Evolutionary conservation across 2,329 filamentous ascomycete genomes (phyloP).

Genomic region (Verticillium longisporum): DNA sequence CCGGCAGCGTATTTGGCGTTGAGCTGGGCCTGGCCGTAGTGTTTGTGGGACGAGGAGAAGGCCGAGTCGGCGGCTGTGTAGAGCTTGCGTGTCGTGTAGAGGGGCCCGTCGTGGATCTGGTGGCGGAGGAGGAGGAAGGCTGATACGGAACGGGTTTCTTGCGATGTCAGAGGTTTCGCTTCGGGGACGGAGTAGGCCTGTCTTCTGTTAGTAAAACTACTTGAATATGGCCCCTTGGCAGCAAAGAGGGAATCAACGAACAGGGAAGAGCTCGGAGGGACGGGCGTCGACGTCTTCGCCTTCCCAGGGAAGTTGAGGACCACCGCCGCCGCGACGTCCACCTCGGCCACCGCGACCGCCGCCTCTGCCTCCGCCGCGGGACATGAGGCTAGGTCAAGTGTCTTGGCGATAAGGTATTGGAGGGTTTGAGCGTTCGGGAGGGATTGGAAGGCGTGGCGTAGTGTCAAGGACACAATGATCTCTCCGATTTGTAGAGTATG

Average conservation of each 20-base stretch:
- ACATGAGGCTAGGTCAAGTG: conserved; percentile 29
- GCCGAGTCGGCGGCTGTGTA: conserved; percentile 17
- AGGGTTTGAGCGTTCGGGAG: neutral
- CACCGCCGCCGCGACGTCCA: conserved; percentile 36
- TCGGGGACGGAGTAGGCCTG: conserved; percentile 44
- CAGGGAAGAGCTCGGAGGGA: conserved; percentile 54
- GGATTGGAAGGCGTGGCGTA: neutral
- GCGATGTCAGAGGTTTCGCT: conserved; percentile 32
- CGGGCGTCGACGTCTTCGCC: conserved; percentile 49
- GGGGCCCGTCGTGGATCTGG: conserved; percentile 45
- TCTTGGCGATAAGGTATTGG: neutral
- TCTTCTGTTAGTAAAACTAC: neutral
- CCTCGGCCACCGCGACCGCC: conserved; percentile 44
- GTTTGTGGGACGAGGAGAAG: conserved; percentile 29
- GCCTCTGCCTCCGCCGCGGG: conserved; percentile 43
- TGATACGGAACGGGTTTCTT: conserved; percentile 40
- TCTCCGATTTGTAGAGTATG: neutral
- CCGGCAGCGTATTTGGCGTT: conserved; percentile 44
- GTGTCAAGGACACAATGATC: neutral
- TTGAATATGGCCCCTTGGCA: neutral
- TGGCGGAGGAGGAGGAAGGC: conserved; percentile 50
- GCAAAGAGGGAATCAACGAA: conserved; percentile 16
- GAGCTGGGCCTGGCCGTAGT: conserved; percentile 51
- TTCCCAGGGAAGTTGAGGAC: conserved; percentile 44
- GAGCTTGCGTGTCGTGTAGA: conserved; percentile 48